phyloP scores from a whole-genome alignment of 2,329 filamentous ascomycete genomes.

The Curvularia sp. region DNA sequence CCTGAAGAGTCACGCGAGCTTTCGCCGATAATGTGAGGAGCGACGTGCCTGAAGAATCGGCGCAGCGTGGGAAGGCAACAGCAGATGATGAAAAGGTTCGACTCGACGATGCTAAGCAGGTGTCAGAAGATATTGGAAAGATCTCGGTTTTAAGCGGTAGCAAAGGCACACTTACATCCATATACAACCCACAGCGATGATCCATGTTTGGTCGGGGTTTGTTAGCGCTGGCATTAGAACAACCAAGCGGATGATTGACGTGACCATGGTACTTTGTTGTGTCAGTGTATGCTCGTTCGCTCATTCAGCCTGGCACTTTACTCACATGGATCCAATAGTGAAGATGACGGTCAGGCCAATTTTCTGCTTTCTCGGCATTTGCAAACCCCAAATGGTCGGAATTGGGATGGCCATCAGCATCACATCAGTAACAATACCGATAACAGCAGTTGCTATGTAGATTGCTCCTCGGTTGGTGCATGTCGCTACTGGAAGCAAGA shows the following conservation, averaged over 20 bases:
- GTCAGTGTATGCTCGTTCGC: background rate
- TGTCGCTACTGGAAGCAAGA: slow-evolving; percentile 15
- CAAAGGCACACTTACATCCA: slow-evolving; percentile 21
- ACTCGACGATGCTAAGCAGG: slow-evolving; percentile 46
- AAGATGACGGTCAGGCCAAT: slow-evolving; percentile 29
- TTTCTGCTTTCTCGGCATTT: slow-evolving; percentile 31
- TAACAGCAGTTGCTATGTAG: slow-evolving; percentile 31
- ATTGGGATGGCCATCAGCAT: slow-evolving; percentile 28
- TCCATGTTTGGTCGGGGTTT: slow-evolving; percentile 24
- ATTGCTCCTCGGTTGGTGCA: slow-evolving; percentile 31
- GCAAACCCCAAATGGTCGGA: slow-evolving; percentile 26
- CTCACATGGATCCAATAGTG: slow-evolving; percentile 28
- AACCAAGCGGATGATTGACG: slow-evolving; percentile 22
- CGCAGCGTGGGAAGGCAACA: slow-evolving; percentile 52
- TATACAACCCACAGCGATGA: slow-evolving; percentile 18
- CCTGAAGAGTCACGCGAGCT: slow-evolving; percentile 6
- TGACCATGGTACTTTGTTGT: slow-evolving; percentile 23
- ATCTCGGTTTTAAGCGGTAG: background rate
- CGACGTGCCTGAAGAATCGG: slow-evolving; percentile 51
- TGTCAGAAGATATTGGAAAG: background rate
- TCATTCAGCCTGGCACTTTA: background rate
- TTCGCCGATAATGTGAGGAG: slow-evolving; percentile 35
- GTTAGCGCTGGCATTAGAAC: slow-evolving; percentile 24
- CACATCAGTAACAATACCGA: slow-evolving; percentile 30
- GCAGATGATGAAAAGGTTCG: slow-evolving; percentile 53